Percentiles rank a stretch among this genome's conserved stretches.
Evolutionary conservation across 371 early-diverging fungal species (phyloP).

Genomic region (Catenaria anguillulae): DNA sequence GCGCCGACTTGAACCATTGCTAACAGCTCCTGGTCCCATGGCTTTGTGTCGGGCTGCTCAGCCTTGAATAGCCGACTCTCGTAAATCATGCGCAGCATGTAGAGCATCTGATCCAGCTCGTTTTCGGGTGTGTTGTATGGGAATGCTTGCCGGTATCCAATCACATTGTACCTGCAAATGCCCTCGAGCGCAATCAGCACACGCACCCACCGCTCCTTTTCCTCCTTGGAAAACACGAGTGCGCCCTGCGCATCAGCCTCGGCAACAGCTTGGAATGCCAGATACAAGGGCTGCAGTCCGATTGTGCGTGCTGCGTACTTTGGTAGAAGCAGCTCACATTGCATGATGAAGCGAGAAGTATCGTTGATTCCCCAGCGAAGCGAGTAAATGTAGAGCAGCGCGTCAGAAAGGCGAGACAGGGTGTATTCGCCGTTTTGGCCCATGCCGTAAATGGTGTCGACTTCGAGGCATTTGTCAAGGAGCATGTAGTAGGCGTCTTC

Average conservation of each 20-base stretch:
- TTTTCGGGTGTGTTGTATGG: neutral
- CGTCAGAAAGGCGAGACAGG: neutral
- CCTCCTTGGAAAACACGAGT: neutral
- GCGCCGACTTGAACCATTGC: neutral
- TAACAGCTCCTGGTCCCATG: neutral
- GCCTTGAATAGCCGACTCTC: neutral
- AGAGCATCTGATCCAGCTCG: neutral
- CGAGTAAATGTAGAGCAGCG: neutral
- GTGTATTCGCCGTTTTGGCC: conserved; percentile 2
- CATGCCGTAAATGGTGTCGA: neutral
- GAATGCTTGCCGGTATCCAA: neutral
- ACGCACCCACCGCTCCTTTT: neutral
- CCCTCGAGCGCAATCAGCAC: neutral
- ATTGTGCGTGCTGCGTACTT: neutral
- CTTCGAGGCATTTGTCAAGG: neutral
- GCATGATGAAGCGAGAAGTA: neutral
- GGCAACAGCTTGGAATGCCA: neutral
- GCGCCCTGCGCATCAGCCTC: neutral
- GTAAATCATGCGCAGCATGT: neutral
- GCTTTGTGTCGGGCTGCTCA: neutral
- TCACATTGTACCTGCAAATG: neutral
- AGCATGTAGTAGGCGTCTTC: neutral
- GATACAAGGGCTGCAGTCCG: neutral
- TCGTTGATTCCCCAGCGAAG: neutral
- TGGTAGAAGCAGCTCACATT: neutral